A percentile compares a stretch with the other conserved stretches of the same genome.
These are phyloP conservation scores for Silene latifolia DNA, from an alignment of 148 eudicot species.

Conservation along the genomic window DNA sequence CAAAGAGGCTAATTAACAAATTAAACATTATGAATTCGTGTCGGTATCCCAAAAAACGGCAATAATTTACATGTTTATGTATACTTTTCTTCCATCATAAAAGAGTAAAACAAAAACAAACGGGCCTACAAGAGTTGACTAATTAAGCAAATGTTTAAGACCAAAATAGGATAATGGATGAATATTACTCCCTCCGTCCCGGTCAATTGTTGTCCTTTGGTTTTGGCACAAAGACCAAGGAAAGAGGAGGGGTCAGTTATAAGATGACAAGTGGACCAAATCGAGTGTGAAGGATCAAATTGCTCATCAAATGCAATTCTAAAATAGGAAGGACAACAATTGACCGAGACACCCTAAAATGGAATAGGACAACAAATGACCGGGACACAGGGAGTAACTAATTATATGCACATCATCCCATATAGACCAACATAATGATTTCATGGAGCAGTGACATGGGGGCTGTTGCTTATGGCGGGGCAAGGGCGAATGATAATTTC, in stretches of 20 bases:
- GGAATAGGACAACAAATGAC: too few relatives aligned
- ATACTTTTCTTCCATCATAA: conserved; percentile 9
- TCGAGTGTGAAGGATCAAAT: too few relatives aligned
- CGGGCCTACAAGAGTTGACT: conserved; percentile 9
- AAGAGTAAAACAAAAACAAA: not conserved
- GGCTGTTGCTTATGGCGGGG: not conserved
- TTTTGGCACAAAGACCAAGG: too few relatives aligned
- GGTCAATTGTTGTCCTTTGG: too few relatives aligned
- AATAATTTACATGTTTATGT: conserved; percentile 9
- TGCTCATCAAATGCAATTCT: too few relatives aligned
- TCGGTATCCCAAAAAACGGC: not conserved
- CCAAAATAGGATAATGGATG: not conserved
- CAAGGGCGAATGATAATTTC: not conserved
- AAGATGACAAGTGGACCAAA: too few relatives aligned
- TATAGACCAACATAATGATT: not conserved
- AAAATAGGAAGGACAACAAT: too few relatives aligned
- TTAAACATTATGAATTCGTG: not conserved
- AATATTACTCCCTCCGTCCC: too few relatives aligned
- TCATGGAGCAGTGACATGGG: not conserved
- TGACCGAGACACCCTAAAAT: too few relatives aligned
- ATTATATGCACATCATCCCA: not conserved
- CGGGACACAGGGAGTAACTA: too few relatives aligned
- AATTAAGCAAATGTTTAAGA: not conserved
- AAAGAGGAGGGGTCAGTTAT: too few relatives aligned
- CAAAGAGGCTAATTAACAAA: conserved; percentile 3